Evolutionary conservation across 2,329 filamentous ascomycete species (phyloP).

Genomic region (Calonectria honghensis): DNA sequence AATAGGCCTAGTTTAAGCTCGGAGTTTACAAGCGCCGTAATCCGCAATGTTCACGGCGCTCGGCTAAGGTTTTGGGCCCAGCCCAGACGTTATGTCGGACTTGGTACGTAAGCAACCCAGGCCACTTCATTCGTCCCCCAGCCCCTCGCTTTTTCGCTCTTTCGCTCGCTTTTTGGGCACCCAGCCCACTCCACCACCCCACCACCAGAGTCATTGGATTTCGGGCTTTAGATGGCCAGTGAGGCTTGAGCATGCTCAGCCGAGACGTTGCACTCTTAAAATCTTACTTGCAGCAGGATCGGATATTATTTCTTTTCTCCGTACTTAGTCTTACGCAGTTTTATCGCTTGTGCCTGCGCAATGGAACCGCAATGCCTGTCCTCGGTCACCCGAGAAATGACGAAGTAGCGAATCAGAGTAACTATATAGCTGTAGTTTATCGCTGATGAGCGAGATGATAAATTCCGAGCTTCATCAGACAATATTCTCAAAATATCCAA

Average conservation of each 20-base stretch:
- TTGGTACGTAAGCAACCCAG: not conserved
- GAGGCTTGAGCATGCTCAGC: not conserved
- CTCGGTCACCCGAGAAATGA: not conserved
- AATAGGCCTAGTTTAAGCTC: not conserved
- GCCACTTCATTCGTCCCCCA: not conserved
- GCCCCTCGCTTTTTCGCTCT: not conserved
- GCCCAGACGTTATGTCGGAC: not conserved
- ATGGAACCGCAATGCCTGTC: not conserved
- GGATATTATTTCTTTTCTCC: conserved; percentile 2
- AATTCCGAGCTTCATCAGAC: not conserved
- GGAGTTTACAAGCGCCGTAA: not conserved
- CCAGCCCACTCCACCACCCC: not conserved
- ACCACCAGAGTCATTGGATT: not conserved
- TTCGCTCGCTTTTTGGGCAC: conserved; percentile 1
- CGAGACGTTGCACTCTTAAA: conserved; percentile 10
- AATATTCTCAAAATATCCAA: not conserved
- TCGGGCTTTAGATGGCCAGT: not conserved
- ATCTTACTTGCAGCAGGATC: not conserved
- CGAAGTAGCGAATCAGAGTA: not conserved
- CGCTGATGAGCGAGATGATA: not conserved
- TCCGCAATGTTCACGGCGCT: not conserved
- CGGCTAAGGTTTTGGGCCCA: not conserved
- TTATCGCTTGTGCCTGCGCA: not conserved
- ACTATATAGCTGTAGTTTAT: not conserved
- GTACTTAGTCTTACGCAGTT: not conserved